phyloP scores from a whole-genome alignment of 306 rosid genomes.

The Inga laurina region DNA sequence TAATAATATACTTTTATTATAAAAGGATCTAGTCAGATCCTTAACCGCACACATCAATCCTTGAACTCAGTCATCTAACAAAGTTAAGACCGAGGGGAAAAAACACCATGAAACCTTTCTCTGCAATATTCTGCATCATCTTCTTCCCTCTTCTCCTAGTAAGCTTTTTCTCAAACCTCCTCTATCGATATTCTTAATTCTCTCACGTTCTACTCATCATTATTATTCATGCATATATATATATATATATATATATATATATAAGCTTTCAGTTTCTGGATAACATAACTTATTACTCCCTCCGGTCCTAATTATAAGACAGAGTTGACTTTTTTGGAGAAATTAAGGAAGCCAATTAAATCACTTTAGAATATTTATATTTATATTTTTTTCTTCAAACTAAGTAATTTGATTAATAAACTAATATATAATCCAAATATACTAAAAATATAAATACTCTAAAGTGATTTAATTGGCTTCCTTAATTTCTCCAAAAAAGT shows the following conservation, averaged over 20 bases:
- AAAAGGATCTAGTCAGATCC: slow-evolving; percentile 43
- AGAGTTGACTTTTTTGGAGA: too few species aligned
- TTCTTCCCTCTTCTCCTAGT: slow-evolving; percentile 52
- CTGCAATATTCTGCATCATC: slow-evolving; percentile 8
- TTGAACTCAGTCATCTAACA: slow-evolving; percentile 34
- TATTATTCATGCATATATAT: background rate
- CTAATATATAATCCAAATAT: too few species aligned
- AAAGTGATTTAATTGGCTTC: too few species aligned
- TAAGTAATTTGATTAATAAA: too few species aligned
- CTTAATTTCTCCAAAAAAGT: too few species aligned
- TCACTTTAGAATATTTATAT: too few species aligned
- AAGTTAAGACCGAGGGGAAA: background rate
- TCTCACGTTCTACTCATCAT: background rate
- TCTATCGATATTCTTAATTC: background rate
- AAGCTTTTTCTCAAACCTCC: slow-evolving; percentile 29
- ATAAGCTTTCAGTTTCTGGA: background rate
- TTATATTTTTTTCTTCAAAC: too few species aligned
- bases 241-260: too few species aligned
- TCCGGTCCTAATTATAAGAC: too few species aligned
- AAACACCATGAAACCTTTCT: slow-evolving; percentile 50
- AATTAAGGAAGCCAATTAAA: too few species aligned
- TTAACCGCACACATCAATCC: slow-evolving; percentile 23
- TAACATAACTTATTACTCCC: background rate
- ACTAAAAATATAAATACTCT: too few species aligned
- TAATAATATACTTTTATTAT: slow-evolving; percentile 29